A percentile compares a stretch with the other conserved stretches of the same genome.
Evolutionary conservation across 495 filamentous ascomycete species (phyloP).

Genomic region (Aspergillus affinis): DNA sequence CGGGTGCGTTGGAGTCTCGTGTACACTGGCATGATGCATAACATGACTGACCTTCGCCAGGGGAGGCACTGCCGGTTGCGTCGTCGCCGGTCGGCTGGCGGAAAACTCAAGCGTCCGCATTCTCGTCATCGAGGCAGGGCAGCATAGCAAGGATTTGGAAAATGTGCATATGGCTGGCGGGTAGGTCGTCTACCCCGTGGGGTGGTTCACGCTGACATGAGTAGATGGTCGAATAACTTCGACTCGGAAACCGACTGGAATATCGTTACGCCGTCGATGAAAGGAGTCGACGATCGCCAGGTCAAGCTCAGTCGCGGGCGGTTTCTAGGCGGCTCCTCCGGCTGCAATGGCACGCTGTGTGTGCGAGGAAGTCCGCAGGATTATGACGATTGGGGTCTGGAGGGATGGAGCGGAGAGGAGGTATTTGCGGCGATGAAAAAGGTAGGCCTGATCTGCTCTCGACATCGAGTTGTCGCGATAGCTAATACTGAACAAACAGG

Average conservation of each 20-base stretch:
- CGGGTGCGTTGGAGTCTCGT: background rate
- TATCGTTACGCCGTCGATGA: slow-evolving; percentile 53
- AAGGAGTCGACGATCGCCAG: slow-evolving; percentile 52
- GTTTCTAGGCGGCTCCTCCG: slow-evolving; percentile 58
- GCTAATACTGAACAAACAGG: slow-evolving; percentile 22
- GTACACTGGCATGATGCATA: background rate
- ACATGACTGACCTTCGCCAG: slow-evolving; percentile 21
- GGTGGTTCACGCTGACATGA: background rate
- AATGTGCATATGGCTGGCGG: slow-evolving; percentile 51
- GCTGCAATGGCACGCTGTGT: slow-evolving; percentile 62
- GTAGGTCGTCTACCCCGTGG: slow-evolving; percentile 14
- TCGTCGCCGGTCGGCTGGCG: slow-evolving; percentile 61
- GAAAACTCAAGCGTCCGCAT: slow-evolving; percentile 52
- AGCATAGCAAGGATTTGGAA: slow-evolving; percentile 42
- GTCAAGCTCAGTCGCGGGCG: slow-evolving; percentile 60
- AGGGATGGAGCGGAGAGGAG: slow-evolving; percentile 54
- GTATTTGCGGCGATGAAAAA: slow-evolving; percentile 54
- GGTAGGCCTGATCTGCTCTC: slow-evolving; percentile 21
- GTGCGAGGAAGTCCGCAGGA: slow-evolving; percentile 59
- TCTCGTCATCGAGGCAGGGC: slow-evolving; percentile 57
- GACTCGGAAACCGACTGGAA: slow-evolving; percentile 57
- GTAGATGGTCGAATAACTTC: slow-evolving; percentile 44
- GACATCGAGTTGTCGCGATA: background rate
- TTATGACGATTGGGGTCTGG: slow-evolving; percentile 60
- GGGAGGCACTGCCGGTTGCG: slow-evolving; percentile 61